Evolutionary conservation across 768 basidiomycete species (phyloP).

Genomic region (Trichaptum fuscoviolaceum): DNA sequence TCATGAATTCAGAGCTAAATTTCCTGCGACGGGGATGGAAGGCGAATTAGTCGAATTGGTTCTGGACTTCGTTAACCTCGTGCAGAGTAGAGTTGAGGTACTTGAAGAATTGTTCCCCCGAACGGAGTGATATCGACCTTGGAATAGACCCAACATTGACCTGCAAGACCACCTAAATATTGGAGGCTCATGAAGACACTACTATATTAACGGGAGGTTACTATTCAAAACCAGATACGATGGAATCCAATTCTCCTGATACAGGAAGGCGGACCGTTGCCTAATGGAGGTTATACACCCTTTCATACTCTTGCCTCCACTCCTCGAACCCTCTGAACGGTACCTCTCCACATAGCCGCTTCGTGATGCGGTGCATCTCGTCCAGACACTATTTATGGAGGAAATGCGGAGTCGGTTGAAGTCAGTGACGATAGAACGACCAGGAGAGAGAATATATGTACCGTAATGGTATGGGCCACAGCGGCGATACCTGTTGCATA

Average conservation of each 20-base stretch:
- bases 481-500: constrained; percentile 35
- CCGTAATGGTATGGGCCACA: constrained; percentile 31
- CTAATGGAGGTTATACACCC: constrained; percentile 6
- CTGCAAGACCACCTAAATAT: too few species aligned
- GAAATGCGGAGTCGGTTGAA: neutral
- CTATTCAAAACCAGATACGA: too few species aligned
- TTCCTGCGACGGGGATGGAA: neutral
- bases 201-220: too few species aligned
- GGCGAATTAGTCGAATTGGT: neutral
- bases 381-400: constrained; percentile 25
- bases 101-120: neutral
- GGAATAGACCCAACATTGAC: neutral
- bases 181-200: neutral
- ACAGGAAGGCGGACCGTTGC: too few species aligned
- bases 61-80: neutral
- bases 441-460: constrained; percentile 15
- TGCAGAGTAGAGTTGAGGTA: neutral
- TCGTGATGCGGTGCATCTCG: constrained; percentile 31
- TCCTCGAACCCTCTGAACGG: constrained; percentile 32
- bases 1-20: neutral
- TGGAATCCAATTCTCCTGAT: too few species aligned
- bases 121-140: neutral
- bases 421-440: neutral
- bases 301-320: constrained; percentile 35
- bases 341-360: constrained; percentile 35